These are phyloP conservation scores for Parafenestella ontariensis DNA, from an alignment of 2,329 filamentous ascomycete genomes.

Conservation along the genomic window DNA sequence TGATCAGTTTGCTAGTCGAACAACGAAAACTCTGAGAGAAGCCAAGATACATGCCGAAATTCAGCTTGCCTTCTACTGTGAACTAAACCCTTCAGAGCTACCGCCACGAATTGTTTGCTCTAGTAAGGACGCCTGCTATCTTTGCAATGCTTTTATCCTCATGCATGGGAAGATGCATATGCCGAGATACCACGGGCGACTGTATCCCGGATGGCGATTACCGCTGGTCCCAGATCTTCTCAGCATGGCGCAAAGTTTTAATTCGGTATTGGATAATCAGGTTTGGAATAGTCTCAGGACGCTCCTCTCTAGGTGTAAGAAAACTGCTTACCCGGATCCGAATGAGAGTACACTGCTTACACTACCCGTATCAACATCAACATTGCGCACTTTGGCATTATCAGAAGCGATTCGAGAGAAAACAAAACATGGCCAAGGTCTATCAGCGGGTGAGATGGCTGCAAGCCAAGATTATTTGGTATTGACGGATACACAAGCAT, in stretches of 20 bases:
- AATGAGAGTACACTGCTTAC: conserved; percentile 24
- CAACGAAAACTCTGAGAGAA: conserved; percentile 14
- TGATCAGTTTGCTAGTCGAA: conserved; percentile 10
- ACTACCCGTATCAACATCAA: conserved; percentile 14
- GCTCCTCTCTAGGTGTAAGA: background rate
- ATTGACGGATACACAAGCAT: background rate
- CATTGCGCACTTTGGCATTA: conserved; percentile 5
- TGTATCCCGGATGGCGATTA: conserved; percentile 58
- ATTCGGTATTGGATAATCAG: conserved; percentile 7
- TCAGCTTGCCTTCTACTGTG: conserved; percentile 56
- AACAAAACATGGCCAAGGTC: background rate
- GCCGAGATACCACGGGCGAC: conserved; percentile 52
- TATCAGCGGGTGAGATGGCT: background rate
- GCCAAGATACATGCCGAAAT: conserved; percentile 58
- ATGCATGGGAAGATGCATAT: conserved; percentile 52
- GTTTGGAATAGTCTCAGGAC: conserved; percentile 3
- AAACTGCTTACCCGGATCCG: conserved; percentile 15
- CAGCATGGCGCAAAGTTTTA: conserved; percentile 11
- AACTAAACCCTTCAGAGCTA: conserved; percentile 12
- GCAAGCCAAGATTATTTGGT: background rate
- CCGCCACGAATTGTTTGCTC: conserved; percentile 56
- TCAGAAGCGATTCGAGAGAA: background rate
- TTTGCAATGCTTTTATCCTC: conserved; percentile 58
- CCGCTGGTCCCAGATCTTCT: conserved; percentile 32
- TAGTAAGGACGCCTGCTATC: conserved; percentile 60